phyloP scores from a whole-genome alignment of 192 early-diverging fungal genomes.

The Podila minutissima region DNA sequence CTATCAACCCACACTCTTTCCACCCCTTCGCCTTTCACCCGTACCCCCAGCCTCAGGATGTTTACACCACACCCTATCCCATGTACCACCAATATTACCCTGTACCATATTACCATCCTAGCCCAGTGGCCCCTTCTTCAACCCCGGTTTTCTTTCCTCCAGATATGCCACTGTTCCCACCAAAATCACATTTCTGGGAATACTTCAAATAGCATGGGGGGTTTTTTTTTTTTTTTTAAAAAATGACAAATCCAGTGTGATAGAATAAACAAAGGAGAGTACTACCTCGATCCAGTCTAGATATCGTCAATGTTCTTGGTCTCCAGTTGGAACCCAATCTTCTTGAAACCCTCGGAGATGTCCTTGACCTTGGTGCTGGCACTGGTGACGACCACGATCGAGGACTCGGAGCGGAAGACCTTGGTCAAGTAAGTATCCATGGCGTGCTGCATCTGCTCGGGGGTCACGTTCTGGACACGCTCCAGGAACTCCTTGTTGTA shows the following conservation, averaged over 20 bases:
- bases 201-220: neutral
- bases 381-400: slow-evolving; percentile 61
- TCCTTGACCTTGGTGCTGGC: slow-evolving; percentile 62
- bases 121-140: neutral
- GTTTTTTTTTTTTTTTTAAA: too few species aligned
- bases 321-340: slow-evolving; percentile 57
- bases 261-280: neutral
- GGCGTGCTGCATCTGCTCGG: slow-evolving; percentile 57
- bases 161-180: slow-evolving; percentile 26
- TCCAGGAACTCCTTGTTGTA: slow-evolving; percentile 62
- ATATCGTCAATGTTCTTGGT: slow-evolving; percentile 60
- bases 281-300: slow-evolving; percentile 6
- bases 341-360: slow-evolving; percentile 60
- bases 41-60: neutral
- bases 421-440: slow-evolving; percentile 61
- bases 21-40: neutral
- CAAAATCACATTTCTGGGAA: neutral
- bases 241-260: neutral
- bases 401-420: slow-evolving; percentile 58
- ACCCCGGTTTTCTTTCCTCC: slow-evolving; percentile 25
- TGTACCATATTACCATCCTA: neutral
- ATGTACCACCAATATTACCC: neutral
- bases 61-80: neutral
- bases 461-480: slow-evolving; percentile 58
- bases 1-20: too few species aligned